Evolutionary conservation across 306 rosid species (phyloP).

Genomic region (Canavalia ensiformis): DNA sequence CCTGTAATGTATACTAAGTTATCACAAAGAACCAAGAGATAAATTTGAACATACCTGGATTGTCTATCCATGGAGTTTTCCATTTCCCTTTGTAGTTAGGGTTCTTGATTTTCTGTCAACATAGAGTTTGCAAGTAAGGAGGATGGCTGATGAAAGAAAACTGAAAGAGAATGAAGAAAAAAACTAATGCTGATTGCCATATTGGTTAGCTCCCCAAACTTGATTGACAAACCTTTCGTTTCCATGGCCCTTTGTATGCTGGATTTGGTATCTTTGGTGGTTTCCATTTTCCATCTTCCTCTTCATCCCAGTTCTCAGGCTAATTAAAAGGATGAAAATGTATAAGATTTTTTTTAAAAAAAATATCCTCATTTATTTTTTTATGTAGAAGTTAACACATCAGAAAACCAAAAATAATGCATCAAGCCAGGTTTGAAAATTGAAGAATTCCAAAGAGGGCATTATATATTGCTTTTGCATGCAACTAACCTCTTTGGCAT

Average conservation of each 20-base stretch:
- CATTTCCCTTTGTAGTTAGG: conserved; percentile 75
- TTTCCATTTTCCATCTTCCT: conserved; percentile 88
- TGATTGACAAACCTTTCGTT: conserved; percentile 71
- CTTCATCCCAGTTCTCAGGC: conserved; percentile 96
- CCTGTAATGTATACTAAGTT: conserved; percentile 17
- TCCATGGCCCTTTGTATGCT: conserved; percentile 96
- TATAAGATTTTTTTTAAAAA: conserved; percentile 8
- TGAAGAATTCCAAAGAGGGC: conserved; percentile 19
- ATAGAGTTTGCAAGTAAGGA: conserved; percentile 42
- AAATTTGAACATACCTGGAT: conserved; percentile 57
- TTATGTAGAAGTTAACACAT: conserved; percentile 25
- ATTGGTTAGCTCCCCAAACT: conserved; percentile 38
- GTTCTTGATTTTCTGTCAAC: conserved; percentile 58
- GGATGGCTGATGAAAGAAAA: conserved; percentile 26
- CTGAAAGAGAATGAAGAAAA: conserved; percentile 24
- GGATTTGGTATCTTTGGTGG: conserved; percentile 97
- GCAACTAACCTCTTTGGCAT: conserved; percentile 81
- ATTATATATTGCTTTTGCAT: neutral
- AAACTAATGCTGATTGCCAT: conserved; percentile 20
- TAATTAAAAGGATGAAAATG: conserved; percentile 45
- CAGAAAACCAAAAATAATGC: conserved; percentile 20
- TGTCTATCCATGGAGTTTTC: conserved; percentile 70
- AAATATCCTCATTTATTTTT: neutral
- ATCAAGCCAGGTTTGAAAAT: conserved; percentile 20
- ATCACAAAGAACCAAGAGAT: conserved; percentile 33